Conservation (phyloP, 331 rosid species). For the Malus hybrid region DNA sequence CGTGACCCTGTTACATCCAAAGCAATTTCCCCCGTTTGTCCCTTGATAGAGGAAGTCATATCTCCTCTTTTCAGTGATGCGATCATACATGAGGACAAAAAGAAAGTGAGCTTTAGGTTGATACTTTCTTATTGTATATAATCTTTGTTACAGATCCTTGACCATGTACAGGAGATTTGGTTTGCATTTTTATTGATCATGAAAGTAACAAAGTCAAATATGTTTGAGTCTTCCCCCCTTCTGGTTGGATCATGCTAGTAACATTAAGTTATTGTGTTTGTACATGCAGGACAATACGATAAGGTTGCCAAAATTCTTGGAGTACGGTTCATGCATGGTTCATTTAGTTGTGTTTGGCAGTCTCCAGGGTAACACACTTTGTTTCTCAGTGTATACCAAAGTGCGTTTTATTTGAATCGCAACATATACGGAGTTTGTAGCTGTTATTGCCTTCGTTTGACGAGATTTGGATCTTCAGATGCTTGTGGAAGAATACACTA, state of each 20-base stretch:
- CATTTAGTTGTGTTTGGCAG: conserved; percentile 82
- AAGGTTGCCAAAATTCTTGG: conserved; percentile 46
- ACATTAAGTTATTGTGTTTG: not conserved
- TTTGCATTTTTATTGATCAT: not conserved
- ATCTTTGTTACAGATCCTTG: not conserved
- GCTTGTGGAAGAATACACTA: not conserved
- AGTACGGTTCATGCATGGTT: conserved; percentile 53
- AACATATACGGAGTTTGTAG: not conserved
- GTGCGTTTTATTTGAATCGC: not conserved
- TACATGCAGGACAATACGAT: conserved; percentile 34
- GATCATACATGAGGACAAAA: conserved; percentile 20
- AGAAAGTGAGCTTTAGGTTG: conserved; percentile 50
- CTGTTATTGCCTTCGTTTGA: not conserved
- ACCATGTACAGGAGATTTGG: not conserved
- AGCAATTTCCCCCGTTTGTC: conserved; percentile 25
- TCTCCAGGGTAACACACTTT: conserved; percentile 61
- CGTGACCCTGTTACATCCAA: not conserved
- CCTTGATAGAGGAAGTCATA: conserved; percentile 25
- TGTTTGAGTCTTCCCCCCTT: not conserved
- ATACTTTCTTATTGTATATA: not conserved
- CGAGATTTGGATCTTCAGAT: not conserved
- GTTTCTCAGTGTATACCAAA: not conserved
- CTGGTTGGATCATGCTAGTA: not conserved
- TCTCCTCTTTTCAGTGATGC: conserved; percentile 29
- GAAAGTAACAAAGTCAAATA: not conserved